phyloP scores from a whole-genome alignment of 2,329 filamentous ascomycete genomes.

The Diaporthe helianthi region DNA sequence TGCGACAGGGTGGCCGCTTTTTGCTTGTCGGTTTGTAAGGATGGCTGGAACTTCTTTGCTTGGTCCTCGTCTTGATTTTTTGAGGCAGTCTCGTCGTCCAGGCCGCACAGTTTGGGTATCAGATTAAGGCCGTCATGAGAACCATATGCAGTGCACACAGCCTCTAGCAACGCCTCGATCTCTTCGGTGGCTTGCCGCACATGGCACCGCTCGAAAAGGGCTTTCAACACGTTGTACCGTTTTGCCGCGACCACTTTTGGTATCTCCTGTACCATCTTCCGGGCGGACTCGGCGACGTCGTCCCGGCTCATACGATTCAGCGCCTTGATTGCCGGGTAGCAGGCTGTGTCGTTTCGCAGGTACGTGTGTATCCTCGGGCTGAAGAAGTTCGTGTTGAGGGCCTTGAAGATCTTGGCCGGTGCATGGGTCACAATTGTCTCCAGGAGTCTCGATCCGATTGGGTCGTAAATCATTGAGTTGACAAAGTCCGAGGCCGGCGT shows the following conservation, averaged over 20 bases:
- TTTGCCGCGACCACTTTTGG: slow-evolving; percentile 75
- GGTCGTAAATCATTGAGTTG: slow-evolving; percentile 86
- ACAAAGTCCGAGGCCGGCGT: slow-evolving; percentile 80
- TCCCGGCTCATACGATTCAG: slow-evolving; percentile 86
- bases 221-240: slow-evolving; percentile 79
- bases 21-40: slow-evolving; percentile 58
- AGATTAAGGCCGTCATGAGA: slow-evolving; percentile 52
- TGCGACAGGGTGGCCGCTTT: slow-evolving; percentile 67
- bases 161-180: slow-evolving; percentile 57
- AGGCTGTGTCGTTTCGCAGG: slow-evolving; percentile 87
- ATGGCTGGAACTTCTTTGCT: slow-evolving; percentile 39
- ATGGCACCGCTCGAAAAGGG: slow-evolving; percentile 81
- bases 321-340: slow-evolving; percentile 84
- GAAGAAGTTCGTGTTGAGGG: slow-evolving; percentile 81
- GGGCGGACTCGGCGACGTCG: slow-evolving; percentile 77
- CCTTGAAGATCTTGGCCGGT: slow-evolving; percentile 90
- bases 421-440: slow-evolving; percentile 83
- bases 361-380: slow-evolving; percentile 80
- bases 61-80: slow-evolving; percentile 38
- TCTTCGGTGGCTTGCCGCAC: slow-evolving; percentile 54
- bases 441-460: slow-evolving; percentile 86
- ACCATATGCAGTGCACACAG: slow-evolving; percentile 57
- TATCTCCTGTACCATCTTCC: slow-evolving; percentile 76
- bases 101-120: slow-evolving; percentile 57
- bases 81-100: slow-evolving; percentile 45